Conservation (phyloP, 2,329 filamentous ascomycete species). For the Ophiostoma himal-ulmi region DNA sequence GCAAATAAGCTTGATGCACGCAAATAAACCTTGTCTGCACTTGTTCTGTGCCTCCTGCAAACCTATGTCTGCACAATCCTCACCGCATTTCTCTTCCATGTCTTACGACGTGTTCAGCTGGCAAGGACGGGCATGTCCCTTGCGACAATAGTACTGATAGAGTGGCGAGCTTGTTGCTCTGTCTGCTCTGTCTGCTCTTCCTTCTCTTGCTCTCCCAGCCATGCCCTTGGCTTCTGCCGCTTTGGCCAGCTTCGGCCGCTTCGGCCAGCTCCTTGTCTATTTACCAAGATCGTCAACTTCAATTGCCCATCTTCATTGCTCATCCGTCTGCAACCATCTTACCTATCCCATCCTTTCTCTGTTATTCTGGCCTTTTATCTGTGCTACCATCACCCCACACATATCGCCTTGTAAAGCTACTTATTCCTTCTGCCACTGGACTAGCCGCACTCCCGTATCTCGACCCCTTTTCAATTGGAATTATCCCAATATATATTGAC, state of each 20-base stretch:
- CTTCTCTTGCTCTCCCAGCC: background rate
- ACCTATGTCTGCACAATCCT: background rate
- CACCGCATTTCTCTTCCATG: background rate
- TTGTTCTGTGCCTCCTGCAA: background rate
- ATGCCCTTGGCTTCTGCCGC: too few relatives aligned
- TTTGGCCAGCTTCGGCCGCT: too few relatives aligned
- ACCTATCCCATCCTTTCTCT: too few relatives aligned
- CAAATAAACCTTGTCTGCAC: background rate
- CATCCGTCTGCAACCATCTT: too few relatives aligned
- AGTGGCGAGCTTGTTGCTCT: background rate
- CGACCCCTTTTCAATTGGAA: background rate
- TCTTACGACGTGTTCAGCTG: background rate
- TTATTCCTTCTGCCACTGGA: background rate
- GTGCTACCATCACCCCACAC: background rate
- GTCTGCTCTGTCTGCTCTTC: background rate
- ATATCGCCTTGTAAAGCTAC: too few relatives aligned
- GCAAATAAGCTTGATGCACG: background rate
- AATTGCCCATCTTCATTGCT: too few relatives aligned
- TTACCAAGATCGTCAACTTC: background rate
- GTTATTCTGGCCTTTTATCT: background rate
- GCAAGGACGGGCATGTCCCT: background rate
- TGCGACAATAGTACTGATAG: background rate
- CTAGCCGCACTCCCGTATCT: conserved; percentile 3
- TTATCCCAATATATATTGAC: background rate
- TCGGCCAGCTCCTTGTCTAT: background rate